Evolutionary conservation across 306 rosid genomes (phyloP), one percentile per base, ranked within the genome.

Genomic region (Quillaja saponaria): DNA sequence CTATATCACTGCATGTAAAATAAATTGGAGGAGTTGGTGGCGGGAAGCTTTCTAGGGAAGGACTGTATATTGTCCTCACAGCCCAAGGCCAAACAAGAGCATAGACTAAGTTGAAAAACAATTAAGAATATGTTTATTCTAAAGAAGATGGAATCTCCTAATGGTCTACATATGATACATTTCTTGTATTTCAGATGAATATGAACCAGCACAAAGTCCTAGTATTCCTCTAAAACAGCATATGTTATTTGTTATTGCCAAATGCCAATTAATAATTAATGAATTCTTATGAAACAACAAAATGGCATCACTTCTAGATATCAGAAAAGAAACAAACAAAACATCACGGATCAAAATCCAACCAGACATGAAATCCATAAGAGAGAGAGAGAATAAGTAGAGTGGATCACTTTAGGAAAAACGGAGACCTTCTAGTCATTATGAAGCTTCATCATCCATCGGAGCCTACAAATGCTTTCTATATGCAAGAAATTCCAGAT

Each of bases 331-430:
- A 34, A 46, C 12, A 40, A 51, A 31, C 16, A 61, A 9, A 39
- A 57, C 7, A 58, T 11, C 40, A 69, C 28, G 37, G 61, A 34
- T 7, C 10, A 14, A n/a, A 69, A 34, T 50, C 39, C 55, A 17
- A 17, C 33, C 19, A 68, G 28, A 20, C 50, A 31, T 51, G 33
- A 8, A 60, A 18, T 33, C 41, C 31, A 15, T 69, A 50, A 10
- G 11, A 20, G 5, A 39, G 13, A 3, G 49, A 31, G 6, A 11
- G 13, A 53, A 31, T 42, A 34, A 52, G 18, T 33, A 53, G 48
- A 54, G 6, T 15, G 54, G 10, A 66, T 4, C 10, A 4, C 13
- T 19, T 4, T n/a, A 50, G 21, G 7, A 3, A 37, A 63, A 35
- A 3, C 20, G 51, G 13, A 64, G 28, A 49, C 14, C 37, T 38